Evolutionary conservation across 306 rosid genomes (phyloP).

Genomic region (Cucumis sativus): DNA sequence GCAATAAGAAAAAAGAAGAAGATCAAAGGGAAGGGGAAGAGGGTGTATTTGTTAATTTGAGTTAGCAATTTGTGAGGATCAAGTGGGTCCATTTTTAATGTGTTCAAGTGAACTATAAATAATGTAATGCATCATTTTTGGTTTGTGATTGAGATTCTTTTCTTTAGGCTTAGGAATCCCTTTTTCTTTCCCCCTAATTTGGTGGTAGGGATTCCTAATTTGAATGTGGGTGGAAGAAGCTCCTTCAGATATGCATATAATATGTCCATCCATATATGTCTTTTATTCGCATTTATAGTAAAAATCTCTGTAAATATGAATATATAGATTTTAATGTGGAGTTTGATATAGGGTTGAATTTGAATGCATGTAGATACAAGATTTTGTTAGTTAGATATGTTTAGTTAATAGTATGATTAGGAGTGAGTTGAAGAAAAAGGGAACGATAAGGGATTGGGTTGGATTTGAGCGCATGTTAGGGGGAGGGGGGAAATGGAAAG

Average conservation of each 20-base stretch:
- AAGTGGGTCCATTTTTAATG: background rate
- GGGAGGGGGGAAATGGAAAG: background rate
- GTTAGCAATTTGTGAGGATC: background rate
- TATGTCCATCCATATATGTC: too few species aligned
- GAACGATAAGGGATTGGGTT: background rate
- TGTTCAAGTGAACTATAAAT: background rate
- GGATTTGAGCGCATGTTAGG: slow-evolving; percentile 9
- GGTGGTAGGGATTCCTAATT: background rate
- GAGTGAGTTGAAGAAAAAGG: background rate
- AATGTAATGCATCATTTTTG: background rate
- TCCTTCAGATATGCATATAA: background rate
- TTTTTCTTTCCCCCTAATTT: background rate
- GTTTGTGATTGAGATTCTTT: background rate
- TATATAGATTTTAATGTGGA: too few species aligned
- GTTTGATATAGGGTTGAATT: too few species aligned
- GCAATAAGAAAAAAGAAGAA: background rate
- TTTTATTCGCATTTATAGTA: too few species aligned
- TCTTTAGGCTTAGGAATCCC: slow-evolving; percentile 4
- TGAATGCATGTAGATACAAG: too few species aligned
- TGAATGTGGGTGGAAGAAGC: background rate
- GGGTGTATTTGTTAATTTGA: background rate
- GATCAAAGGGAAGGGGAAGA: too few species aligned
- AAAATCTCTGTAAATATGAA: too few species aligned
- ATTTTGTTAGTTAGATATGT: too few species aligned
- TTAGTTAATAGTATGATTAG: too few species aligned